These are phyloP conservation scores for Plasmodium berghei DNA, from an alignment of 169 alveolate species.

Conservation along the genomic window DNA sequence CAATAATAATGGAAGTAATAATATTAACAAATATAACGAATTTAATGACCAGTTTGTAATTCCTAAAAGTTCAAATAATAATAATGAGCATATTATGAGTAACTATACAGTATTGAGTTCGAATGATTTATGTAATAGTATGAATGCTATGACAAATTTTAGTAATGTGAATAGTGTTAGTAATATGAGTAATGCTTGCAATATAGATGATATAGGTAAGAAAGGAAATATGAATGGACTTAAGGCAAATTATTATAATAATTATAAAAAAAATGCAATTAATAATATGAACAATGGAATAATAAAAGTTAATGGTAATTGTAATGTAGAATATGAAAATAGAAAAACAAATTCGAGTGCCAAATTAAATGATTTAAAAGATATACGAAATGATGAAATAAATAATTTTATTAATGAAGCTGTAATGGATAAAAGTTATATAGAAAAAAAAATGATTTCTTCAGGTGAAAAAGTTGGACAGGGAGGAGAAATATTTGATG, in stretches of 20 bases:
- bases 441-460: background rate
- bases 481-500: background rate
- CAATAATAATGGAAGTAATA: background rate
- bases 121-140: background rate
- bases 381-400: no score
- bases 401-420: no score
- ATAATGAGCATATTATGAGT: background rate
- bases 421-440: background rate
- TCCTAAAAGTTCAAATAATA: background rate
- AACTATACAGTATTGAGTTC: background rate
- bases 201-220: background rate
- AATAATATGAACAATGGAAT: no score
- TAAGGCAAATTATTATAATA: no score
- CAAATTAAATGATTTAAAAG: no score
- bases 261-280: no score
- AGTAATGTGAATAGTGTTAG: background rate
- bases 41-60: constrained; percentile 3
- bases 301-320: no score
- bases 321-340: no score
- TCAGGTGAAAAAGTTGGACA: background rate
- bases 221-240: background rate
- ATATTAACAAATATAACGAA: background rate
- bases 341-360: no score
- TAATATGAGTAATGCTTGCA: background rate
- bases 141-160: background rate